A percentile compares a stretch with the other conserved stretches of the same genome.
phyloP scores from a whole-genome alignment of 495 filamentous ascomycete species.

The Amphirosellinia nigrospora region DNA sequence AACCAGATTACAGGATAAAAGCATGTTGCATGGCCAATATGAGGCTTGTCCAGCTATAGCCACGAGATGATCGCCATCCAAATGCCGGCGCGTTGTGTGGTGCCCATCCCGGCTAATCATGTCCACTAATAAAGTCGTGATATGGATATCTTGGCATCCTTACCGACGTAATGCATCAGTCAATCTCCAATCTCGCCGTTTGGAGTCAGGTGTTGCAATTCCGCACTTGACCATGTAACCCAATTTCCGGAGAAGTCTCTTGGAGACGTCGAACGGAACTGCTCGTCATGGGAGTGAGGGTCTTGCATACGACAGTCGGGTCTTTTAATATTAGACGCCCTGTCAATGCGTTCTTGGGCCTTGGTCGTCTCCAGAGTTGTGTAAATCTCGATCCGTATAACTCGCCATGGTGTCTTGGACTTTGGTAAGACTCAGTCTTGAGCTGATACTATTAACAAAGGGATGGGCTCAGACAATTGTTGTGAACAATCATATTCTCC shows the following conservation, averaged over 20 bases:
- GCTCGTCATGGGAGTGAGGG: constrained; percentile 1
- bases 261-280: constrained; percentile 9
- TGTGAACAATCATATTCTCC: constrained; percentile 33
- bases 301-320: background rate
- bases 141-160: constrained; percentile 24
- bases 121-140: constrained; percentile 31
- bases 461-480: constrained; percentile 37
- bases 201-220: constrained; percentile 12
- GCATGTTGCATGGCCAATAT: constrained; percentile 14
- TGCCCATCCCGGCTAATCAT: constrained; percentile 38
- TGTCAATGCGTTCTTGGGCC: constrained; percentile 13
- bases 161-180: constrained; percentile 29
- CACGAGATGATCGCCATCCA: constrained; percentile 23
- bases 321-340: constrained; percentile 6
- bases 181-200: constrained; percentile 27
- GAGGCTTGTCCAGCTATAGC: constrained; percentile 9
- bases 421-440: constrained; percentile 27
- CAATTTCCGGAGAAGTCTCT: constrained; percentile 28
- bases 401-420: constrained; percentile 29
- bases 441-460: constrained; percentile 22
- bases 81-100: constrained; percentile 31
- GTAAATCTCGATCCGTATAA: constrained; percentile 4
- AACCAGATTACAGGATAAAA: constrained; percentile 18
- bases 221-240: constrained; percentile 27
- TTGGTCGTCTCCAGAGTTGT: background rate